A percentile compares a stretch with the other conserved stretches of the same genome.
phyloP scores from a whole-genome alignment of 2,329 filamentous ascomycete species.

The Aspergillus thermomutatus region DNA sequence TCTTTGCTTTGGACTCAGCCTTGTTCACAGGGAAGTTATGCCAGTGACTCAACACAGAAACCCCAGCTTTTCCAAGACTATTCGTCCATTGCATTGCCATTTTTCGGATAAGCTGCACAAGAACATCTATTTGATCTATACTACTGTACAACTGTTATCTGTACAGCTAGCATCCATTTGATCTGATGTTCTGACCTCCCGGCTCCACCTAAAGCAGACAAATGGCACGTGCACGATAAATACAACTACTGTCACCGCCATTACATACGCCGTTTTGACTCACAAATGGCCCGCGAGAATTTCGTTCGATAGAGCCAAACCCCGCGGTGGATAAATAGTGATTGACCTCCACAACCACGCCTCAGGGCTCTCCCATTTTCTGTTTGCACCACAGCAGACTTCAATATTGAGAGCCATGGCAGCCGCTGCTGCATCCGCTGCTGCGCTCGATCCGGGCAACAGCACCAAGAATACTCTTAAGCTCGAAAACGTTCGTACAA shows the following conservation, averaged over 20 bases:
- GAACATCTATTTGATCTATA: background rate
- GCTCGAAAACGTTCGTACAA: constrained; percentile 52
- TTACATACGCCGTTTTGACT: constrained; percentile 2
- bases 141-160: background rate
- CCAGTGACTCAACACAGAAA: background rate
- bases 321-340: constrained; percentile 16
- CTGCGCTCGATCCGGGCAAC: constrained; percentile 53
- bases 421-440: constrained; percentile 49
- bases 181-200: background rate
- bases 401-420: constrained; percentile 33
- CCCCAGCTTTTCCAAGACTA: background rate
- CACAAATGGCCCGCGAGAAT: background rate
- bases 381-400: constrained; percentile 24
- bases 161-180: background rate
- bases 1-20: background rate
- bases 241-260: background rate
- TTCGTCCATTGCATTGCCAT: background rate
- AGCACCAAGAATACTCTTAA: constrained; percentile 61
- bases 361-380: constrained; percentile 15
- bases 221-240: background rate
- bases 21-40: background rate
- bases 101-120: background rate
- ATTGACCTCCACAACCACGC: constrained; percentile 4
- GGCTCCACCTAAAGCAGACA: background rate
- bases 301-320: constrained; percentile 15